A percentile compares a stretch with the other conserved stretches of the same genome.
Evolutionary conservation across 1,139 yeast species (phyloP).

Genomic region (Meyerozyma carpophila): DNA sequence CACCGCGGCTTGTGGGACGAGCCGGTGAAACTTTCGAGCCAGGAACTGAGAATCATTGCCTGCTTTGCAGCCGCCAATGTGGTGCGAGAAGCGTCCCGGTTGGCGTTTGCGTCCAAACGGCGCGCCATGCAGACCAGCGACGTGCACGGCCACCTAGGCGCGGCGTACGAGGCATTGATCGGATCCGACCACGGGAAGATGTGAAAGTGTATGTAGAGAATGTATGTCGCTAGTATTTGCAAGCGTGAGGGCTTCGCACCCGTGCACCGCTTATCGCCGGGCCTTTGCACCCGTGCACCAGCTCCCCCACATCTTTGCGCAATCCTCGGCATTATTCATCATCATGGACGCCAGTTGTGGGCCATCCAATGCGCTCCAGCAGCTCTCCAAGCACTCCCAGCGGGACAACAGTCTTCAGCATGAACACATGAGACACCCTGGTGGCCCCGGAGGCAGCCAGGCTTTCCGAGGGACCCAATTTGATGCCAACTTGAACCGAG

Average conservation of each 20-base stretch:
- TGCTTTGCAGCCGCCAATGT: slow-evolving; percentile 69
- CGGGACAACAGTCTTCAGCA: slow-evolving; percentile 19
- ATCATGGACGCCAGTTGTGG: slow-evolving; percentile 13
- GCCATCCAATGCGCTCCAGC: slow-evolving; percentile 18
- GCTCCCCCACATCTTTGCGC: neutral
- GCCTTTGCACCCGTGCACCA: too few relatives aligned
- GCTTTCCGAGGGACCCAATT: slow-evolving; percentile 9
- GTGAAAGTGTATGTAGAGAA: too few relatives aligned
- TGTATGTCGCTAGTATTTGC: too few relatives aligned
- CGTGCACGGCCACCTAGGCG: slow-evolving; percentile 62
- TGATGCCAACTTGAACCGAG: slow-evolving; percentile 28
- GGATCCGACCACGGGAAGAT: slow-evolving; percentile 13
- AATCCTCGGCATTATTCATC: neutral
- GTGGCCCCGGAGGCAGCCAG: slow-evolving; percentile 4
- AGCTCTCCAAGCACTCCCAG: slow-evolving; percentile 19
- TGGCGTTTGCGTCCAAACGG: slow-evolving; percentile 62
- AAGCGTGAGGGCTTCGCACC: too few relatives aligned
- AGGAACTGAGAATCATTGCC: slow-evolving; percentile 24
- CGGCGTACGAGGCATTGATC: slow-evolving; percentile 53
- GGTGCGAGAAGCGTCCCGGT: slow-evolving; percentile 59
- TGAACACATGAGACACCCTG: slow-evolving; percentile 11
- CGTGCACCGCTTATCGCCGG: too few relatives aligned
- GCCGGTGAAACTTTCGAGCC: neutral
- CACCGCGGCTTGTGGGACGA: slow-evolving; percentile 49
- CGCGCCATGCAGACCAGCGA: slow-evolving; percentile 86